phyloP scores from a whole-genome alignment of 352 stramenopile genomes.

The Phytopythium aichiense region DNA sequence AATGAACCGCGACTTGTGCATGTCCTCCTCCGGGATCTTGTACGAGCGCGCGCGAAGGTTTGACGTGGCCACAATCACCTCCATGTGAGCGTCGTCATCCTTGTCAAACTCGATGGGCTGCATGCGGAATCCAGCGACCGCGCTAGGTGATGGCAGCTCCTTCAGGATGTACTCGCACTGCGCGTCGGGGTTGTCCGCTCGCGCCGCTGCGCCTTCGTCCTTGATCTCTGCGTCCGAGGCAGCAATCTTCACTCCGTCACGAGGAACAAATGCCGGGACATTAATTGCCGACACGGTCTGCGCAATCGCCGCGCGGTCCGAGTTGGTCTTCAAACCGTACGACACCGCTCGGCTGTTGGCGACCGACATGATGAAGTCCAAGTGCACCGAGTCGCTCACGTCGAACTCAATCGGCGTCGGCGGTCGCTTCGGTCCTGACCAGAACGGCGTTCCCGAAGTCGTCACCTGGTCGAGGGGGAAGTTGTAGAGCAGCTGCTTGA shows the following conservation, averaged over 20 bases:
- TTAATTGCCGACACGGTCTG: constrained; percentile 82
- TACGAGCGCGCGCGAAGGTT: constrained; percentile 98
- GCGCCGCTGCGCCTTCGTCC: constrained; percentile 32
- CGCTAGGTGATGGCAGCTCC: constrained; percentile 76
- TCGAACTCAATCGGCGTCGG: constrained; percentile 94
- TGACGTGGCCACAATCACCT: constrained; percentile 95
- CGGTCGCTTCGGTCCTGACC: constrained; percentile 96
- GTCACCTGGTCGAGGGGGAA: constrained; percentile 97
- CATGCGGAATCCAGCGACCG: constrained; percentile 90
- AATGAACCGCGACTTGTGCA: constrained; percentile 98
- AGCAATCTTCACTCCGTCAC: constrained; percentile 97
- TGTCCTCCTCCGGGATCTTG: constrained; percentile 96
- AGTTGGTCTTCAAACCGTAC: constrained; percentile 89
- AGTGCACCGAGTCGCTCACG: constrained; percentile 85
- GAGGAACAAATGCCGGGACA: constrained; percentile 92
- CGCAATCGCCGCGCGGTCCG: constrained; percentile 59
- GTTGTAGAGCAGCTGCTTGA: constrained; percentile 98
- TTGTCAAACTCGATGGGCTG: constrained; percentile 98
- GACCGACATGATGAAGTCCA: constrained; percentile 95
- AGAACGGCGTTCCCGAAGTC: constrained; percentile 96
- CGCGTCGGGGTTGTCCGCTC: constrained; percentile 69
- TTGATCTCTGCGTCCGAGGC: constrained; percentile 97
- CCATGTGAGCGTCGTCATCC: constrained; percentile 98
- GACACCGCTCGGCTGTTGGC: constrained; percentile 94
- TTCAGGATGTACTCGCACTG: constrained; percentile 74